phyloP scores from a whole-genome alignment of 1,139 yeast genomes.

The Blastobotrys indianensis region DNA sequence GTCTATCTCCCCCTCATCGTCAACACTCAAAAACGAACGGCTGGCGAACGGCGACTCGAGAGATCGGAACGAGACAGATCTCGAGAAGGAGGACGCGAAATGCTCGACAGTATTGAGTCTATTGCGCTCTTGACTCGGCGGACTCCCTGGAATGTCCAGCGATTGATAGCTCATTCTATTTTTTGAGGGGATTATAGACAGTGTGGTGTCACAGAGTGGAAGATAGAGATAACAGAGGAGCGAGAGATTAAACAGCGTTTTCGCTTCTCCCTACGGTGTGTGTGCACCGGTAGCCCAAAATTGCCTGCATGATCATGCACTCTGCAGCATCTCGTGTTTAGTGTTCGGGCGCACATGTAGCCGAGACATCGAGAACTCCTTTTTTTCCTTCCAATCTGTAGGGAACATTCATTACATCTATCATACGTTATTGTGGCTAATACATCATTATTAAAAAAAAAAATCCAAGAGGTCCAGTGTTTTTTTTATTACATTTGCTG shows the following conservation, averaged over 20 bases:
- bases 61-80: slow-evolving; percentile 68
- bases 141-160: slow-evolving; percentile 5
- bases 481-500: slow-evolving; percentile 14
- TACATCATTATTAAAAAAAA: not conserved
- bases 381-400: too few relatives aligned
- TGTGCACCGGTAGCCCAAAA: too few relatives aligned
- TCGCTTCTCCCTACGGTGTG: too few relatives aligned
- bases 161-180: slow-evolving; percentile 10
- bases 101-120: slow-evolving; percentile 57
- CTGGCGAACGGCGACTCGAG: slow-evolving; percentile 44
- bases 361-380: too few relatives aligned
- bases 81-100: slow-evolving; percentile 69
- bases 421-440: not conserved
- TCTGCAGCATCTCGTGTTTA: not conserved
- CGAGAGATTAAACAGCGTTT: not conserved
- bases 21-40: slow-evolving; percentile 42
- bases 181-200: not conserved
- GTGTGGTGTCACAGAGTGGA: not conserved
- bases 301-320: not conserved
- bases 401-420: not conserved
- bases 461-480: not conserved
- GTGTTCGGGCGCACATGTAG: not conserved
- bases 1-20: slow-evolving; percentile 22
- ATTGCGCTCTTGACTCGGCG: not conserved
- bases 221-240: not conserved